Evolutionary conservation across 331 rosid species (phyloP), one percentile per base, ranked within the genome.

Genomic region (Quercus lobata): DNA sequence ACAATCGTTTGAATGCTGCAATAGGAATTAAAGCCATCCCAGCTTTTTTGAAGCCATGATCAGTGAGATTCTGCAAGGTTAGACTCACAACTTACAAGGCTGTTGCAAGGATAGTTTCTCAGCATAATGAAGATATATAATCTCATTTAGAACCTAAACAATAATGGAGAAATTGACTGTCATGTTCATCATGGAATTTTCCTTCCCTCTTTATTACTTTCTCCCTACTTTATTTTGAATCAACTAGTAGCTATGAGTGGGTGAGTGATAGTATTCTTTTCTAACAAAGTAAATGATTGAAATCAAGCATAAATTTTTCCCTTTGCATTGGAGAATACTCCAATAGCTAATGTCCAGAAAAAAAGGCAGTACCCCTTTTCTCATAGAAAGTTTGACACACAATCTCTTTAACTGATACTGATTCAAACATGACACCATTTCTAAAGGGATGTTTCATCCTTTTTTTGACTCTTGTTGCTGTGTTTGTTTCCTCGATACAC

Each of bases 111-210:
- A 19, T 9, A 60, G 46, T 25, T 24, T 12, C 3, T 24, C 32
- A 12, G 34, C 68, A 22, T 12, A 1, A 4, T 49, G 29, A 8
- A 58, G 34, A 22, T 15, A 12, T 3, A 57, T 41, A 60, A 32
- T 16, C 24, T 55, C 17, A 14, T n/a, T 21, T 63, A 6, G 53
- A 27, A 44, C 52, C 46, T 41, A 68, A 35, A 24, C 60, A 66
- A 73, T 80, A 56, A 68, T 56, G 12, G 71, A 74, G 35, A 58
- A 66, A 66, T 55, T 21, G 69, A n/a, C 35, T 37, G 74, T 74
- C 79, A 25, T 55, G 34, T 46, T 75, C 83, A 30, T 46, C 16
- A 19, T 34, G 53, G 53, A 49, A 19, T 19, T 68, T 68, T 35
- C 72, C 17, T 21, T 74, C 19, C n/a, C 3, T 18, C 9, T 78